These are phyloP conservation scores for Populus simonii DNA, from an alignment of 345 rosid species.

Conservation along the genomic window DNA sequence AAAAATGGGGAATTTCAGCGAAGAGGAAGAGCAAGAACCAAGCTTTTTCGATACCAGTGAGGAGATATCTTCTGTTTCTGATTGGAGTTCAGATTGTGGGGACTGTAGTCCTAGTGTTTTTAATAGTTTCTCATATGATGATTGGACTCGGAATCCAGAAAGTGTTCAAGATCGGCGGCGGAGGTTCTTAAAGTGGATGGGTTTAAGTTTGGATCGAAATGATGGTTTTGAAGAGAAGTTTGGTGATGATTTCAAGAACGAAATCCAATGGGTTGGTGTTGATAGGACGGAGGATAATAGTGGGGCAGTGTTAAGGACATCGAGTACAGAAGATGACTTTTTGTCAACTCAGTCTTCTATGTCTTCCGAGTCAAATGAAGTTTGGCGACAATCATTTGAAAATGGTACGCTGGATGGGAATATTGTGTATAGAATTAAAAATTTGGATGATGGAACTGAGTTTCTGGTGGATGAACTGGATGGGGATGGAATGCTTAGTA, in stretches of 20 bases:
- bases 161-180: constrained; percentile 56
- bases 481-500: constrained; percentile 28
- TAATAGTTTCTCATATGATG: constrained; percentile 29
- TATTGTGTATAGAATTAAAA: constrained; percentile 21
- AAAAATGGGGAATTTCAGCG: constrained; percentile 36
- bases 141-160: constrained; percentile 50
- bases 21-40: constrained; percentile 45
- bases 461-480: constrained; percentile 28
- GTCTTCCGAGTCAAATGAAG: constrained; percentile 28
- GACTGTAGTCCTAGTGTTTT: constrained; percentile 15
- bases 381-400: constrained; percentile 25
- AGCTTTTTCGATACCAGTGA: constrained; percentile 58
- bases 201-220: constrained; percentile 29
- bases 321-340: constrained; percentile 26
- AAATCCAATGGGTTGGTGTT: constrained; percentile 16
- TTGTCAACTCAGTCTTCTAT: constrained; percentile 26
- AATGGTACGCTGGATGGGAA: constrained; percentile 17
- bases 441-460: constrained; percentile 41
- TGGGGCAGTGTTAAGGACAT: constrained; percentile 38
- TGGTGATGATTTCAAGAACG: constrained; percentile 16
- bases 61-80: constrained; percentile 53
- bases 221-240: constrained; percentile 21
- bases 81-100: constrained; percentile 36
- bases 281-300: constrained; percentile 30
- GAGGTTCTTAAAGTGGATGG: constrained; percentile 36